A percentile compares a stretch with the other conserved stretches of the same genome.
These are phyloP conservation scores for Borealophlyctis nickersoniae DNA, from an alignment of 192 early-diverging fungal species.

Conservation along the genomic window DNA sequence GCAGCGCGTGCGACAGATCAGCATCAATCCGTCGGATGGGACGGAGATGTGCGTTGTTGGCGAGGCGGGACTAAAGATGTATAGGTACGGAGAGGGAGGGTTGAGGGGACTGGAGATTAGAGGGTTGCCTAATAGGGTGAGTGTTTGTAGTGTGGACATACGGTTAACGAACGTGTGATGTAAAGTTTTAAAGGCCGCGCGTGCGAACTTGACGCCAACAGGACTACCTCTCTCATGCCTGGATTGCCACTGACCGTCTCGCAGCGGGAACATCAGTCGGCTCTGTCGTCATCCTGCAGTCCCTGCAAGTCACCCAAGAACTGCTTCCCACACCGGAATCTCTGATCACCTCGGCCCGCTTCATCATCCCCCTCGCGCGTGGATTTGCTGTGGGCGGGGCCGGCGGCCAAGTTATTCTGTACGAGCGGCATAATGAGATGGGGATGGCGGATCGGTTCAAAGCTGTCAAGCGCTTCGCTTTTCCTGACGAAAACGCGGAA, in stretches of 20 bases:
- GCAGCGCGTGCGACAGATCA: conserved; percentile 24
- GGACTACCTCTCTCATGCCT: conserved; percentile 9
- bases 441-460: conserved; percentile 22
- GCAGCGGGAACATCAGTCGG: conserved; percentile 27
- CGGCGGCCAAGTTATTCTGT: conserved; percentile 36
- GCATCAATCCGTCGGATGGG: conserved; percentile 45
- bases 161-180: too few relatives aligned
- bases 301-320: conserved; percentile 12
- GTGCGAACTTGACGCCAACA: too few relatives aligned
- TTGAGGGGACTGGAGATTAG: too few relatives aligned
- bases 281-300: conserved; percentile 30
- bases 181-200: too few relatives aligned
- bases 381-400: conserved; percentile 38
- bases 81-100: conserved; percentile 42
- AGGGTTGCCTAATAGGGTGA: too few relatives aligned
- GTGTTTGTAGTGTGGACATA: too few relatives aligned
- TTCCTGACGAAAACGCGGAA: conserved; percentile 16
- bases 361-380: conserved; percentile 19
- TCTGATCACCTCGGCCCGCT: background rate
- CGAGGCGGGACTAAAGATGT: conserved; percentile 31
- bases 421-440: conserved; percentile 16
- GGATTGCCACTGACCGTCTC: conserved; percentile 11
- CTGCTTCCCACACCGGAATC: background rate
- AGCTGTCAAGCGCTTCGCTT: conserved; percentile 11
- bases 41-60: conserved; percentile 38